Evolutionary conservation across 441 rosid genomes (phyloP).

Genomic region (Adansonia grandidieri): DNA sequence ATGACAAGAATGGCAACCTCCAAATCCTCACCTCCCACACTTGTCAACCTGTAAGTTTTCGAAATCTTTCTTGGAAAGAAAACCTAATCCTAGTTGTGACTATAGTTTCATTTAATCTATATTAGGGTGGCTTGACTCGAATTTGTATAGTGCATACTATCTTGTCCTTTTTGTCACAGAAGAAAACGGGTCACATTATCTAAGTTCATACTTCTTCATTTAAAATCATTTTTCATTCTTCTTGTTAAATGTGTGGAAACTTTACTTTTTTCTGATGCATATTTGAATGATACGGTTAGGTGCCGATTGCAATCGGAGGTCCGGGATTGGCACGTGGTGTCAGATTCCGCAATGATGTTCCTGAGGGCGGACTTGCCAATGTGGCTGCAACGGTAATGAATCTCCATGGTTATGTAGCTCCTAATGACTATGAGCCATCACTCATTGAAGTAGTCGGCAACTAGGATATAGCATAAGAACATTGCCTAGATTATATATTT

Average conservation of each 20-base stretch:
- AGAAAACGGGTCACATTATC: background rate
- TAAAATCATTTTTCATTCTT: background rate
- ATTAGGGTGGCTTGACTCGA: background rate
- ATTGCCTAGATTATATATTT: background rate
- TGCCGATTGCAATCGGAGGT: conserved; percentile 95
- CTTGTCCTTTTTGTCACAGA: background rate
- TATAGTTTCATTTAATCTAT: background rate
- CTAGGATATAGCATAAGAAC: conserved; percentile 20
- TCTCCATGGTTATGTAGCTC: conserved; percentile 91
- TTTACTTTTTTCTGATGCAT: background rate
- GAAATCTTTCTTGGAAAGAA: background rate
- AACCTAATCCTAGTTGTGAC: background rate
- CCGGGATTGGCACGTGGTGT: conserved; percentile 77
- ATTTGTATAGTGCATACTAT: background rate
- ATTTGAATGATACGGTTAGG: conserved; percentile 42
- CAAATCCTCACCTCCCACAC: conserved; percentile 98
- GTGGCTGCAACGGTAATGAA: conserved; percentile 97
- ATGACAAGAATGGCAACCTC: conserved; percentile 75
- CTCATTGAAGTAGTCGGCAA: conserved; percentile 78
- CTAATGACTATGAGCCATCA: conserved; percentile 77
- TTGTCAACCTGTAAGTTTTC: conserved; percentile 73
- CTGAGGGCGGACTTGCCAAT: conserved; percentile 86
- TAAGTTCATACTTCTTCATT: background rate
- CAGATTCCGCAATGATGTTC: conserved; percentile 72
- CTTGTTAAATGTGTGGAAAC: background rate